phyloP scores from a whole-genome alignment of 139 green algal genomes.

The Chlamydomonas sp. region DNA sequence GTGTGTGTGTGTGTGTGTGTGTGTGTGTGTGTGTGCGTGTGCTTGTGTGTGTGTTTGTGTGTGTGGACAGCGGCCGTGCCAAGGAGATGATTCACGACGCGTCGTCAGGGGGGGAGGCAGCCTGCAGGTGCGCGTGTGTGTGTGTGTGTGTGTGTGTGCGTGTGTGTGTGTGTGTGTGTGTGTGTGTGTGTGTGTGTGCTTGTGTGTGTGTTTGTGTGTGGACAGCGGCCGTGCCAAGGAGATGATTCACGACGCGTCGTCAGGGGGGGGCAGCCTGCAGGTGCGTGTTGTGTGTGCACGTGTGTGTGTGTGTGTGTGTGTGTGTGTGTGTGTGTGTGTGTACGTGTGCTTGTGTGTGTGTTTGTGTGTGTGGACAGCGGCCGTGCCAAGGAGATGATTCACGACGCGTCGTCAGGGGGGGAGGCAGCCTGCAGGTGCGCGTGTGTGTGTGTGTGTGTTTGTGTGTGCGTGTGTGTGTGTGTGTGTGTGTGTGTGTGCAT shows the following conservation, averaged over 20 bases:
- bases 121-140: slow-evolving; percentile 24
- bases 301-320: neutral
- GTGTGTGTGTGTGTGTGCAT: neutral
- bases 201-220: no score
- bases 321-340: neutral
- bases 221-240: no score
- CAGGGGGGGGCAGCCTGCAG: slow-evolving; percentile 20
- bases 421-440: no score
- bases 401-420: no score
- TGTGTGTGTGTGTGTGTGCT: slow-evolving; percentile 6
- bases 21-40: neutral
- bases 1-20: neutral
- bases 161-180: no score
- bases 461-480: no score
- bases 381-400: no score
- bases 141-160: neutral
- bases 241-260: slow-evolving; percentile 17
- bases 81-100: slow-evolving; percentile 39
- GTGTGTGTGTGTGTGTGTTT: no score
- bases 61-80: slow-evolving; percentile 7
- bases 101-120: slow-evolving; percentile 21
- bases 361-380: no score
- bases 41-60: neutral
- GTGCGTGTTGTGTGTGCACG: neutral
- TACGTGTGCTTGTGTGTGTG: neutral